Base-by-base conservation (phyloP, 2,329 filamentous ascomycete genomes). In the Ceratocystis huliohia region DNA sequence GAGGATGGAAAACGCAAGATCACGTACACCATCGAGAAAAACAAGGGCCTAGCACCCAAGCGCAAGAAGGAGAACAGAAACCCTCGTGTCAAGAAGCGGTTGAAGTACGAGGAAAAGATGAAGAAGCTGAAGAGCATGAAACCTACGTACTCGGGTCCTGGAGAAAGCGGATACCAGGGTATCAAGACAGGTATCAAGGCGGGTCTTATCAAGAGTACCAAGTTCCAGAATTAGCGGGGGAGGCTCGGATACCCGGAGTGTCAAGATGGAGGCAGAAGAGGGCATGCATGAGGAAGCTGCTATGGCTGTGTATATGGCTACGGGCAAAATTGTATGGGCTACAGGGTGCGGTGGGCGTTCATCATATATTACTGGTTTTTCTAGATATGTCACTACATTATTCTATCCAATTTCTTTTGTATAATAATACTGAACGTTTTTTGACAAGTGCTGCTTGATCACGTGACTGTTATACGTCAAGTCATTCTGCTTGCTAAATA, bases 171-270 rank as follows among this genome's bases (percentile, higher is more conserved):
- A 65, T 99, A 99, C 79, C 84, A 84, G 70, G 94, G 94, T 78
- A 94, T 97, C 76, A 78, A 88, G 78, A 94, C 92, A 53, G 94
- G 94, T 85, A 96, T 99, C 78, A 97, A 96, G 81, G 89, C 87
- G 71, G 88, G 89, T 22, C 78, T 99, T 76, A 86, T 97, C 72
- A 96, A 94, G 85, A 96, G 91, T 82, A 83, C 89, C 73, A 97
- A 94, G 81, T 80, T 99, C 77, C 93, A 85, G 73, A 68, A 66
- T 30, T 66, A 68, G 37, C 13, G 37, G 45, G 41, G 45, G 57
- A 57, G 15, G 44, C 1, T 25, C 48, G 28, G 41, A 67, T 68
- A 37, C n/a, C 17, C 7, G 44, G 22, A 25, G 44, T 63, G 25
- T 48, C 10, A 15, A 41, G 37, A 41, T 15, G 10, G 37, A 41